Evolutionary conservation across 495 filamentous ascomycete genomes (phyloP).

Genomic region (Aspergillus haitiensis): DNA sequence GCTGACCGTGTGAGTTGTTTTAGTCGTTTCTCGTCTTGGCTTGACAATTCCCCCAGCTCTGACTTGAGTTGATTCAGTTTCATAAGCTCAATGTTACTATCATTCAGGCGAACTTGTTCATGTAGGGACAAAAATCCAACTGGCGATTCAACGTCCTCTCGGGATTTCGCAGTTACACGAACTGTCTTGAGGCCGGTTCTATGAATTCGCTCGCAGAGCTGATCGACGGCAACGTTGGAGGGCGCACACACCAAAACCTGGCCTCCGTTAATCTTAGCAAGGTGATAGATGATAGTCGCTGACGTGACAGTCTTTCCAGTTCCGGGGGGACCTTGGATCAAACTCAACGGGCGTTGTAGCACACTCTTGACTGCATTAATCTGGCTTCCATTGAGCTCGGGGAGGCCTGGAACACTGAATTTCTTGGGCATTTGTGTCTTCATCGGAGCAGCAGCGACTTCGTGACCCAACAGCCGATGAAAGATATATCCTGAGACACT

Average conservation of each 20-base stretch:
- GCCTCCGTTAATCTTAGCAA: slow-evolving; percentile 91
- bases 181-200: slow-evolving; percentile 92
- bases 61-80: slow-evolving; percentile 90
- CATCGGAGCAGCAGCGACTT: slow-evolving; percentile 93
- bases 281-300: slow-evolving; percentile 96
- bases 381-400: slow-evolving; percentile 93
- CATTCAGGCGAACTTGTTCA: slow-evolving; percentile 96
- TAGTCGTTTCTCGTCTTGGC: slow-evolving; percentile 97
- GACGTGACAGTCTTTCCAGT: slow-evolving; percentile 99
- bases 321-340: slow-evolving; percentile 96
- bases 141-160: slow-evolving; percentile 96
- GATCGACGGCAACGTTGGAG: slow-evolving; percentile 98
- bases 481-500: slow-evolving; percentile 99
- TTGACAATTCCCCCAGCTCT: slow-evolving; percentile 88
- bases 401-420: slow-evolving; percentile 92
- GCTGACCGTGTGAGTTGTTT: slow-evolving; percentile 91
- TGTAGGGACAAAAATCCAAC: slow-evolving; percentile 94
- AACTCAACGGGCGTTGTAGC: slow-evolving; percentile 83
- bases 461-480: slow-evolving; percentile 93
- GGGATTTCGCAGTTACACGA: slow-evolving; percentile 96
- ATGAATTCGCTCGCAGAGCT: slow-evolving; percentile 97
- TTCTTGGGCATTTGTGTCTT: slow-evolving; percentile 97
- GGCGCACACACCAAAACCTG: slow-evolving; percentile 96
- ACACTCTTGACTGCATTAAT: slow-evolving; percentile 97
- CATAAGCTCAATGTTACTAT: slow-evolving; percentile 87